These are phyloP conservation scores for Austroboletus niveus DNA, from an alignment of 1,284 basidiomycete genomes.

Conservation along the genomic window DNA sequence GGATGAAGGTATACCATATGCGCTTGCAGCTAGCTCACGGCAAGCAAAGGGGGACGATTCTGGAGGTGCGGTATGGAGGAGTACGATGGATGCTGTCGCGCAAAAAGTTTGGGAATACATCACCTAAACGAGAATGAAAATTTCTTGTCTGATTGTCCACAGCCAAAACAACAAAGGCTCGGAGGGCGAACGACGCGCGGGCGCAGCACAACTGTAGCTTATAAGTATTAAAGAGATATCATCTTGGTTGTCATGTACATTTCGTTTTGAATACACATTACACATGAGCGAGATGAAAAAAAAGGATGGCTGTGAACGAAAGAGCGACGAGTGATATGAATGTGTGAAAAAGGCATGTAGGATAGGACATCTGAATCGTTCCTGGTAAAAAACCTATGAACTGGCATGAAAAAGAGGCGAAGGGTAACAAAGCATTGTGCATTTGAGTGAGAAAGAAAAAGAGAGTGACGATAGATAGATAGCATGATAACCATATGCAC, in stretches of 20 bases:
- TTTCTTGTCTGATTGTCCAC: no score
- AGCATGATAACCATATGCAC: constrained; percentile 16
- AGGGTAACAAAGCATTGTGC: constrained; percentile 2
- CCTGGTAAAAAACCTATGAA: background rate
- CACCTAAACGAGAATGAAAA: constrained; percentile 1
- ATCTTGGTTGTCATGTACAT: no score
- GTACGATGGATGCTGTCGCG: constrained; percentile 46
- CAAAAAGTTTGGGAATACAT: constrained; percentile 39
- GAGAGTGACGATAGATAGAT: constrained; percentile 9
- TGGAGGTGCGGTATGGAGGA: constrained; percentile 46
- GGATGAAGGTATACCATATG: constrained; percentile 70
- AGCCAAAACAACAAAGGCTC: no score
- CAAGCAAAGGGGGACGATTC: constrained; percentile 29
- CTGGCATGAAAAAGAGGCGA: background rate
- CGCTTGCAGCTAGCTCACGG: constrained; percentile 34
- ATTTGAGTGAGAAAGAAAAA: constrained; percentile 4
- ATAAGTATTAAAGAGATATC: no score
- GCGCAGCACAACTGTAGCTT: no score
- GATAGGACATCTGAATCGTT: no score
- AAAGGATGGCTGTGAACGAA: background rate
- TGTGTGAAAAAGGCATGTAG: background rate
- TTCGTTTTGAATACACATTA: no score
- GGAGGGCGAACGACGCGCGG: no score
- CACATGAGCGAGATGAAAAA: no score
- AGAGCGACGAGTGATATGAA: background rate